Percentiles rank a stretch among this genome's conserved stretches.
phyloP scores from a whole-genome alignment of 441 rosid genomes.

The Populus hybrid region DNA sequence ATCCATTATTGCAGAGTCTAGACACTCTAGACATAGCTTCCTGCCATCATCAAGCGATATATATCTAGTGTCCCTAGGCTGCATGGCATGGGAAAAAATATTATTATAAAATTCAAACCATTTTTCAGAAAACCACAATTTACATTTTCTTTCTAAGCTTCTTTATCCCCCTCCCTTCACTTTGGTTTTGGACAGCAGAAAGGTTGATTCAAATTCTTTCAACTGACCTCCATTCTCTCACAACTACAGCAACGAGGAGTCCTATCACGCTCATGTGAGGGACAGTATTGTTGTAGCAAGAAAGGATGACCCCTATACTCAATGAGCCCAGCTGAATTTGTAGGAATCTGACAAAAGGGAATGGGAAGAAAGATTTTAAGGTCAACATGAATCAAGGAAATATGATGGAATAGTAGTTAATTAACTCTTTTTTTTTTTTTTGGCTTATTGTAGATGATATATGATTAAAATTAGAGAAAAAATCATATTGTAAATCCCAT shows the following conservation, averaged over 20 bases:
- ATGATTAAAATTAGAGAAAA: background rate
- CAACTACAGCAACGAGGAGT: constrained; percentile 97
- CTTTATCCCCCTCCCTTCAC: background rate
- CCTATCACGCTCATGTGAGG: constrained; percentile 82
- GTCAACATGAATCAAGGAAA: background rate
- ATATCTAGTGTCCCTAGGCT: constrained; percentile 66
- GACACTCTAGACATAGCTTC: constrained; percentile 87
- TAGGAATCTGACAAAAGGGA: background rate
- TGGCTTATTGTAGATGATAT: background rate
- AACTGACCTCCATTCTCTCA: constrained; percentile 95
- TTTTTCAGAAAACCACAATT: background rate
- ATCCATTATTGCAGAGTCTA: constrained; percentile 89
- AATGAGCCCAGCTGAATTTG: constrained; percentile 58
- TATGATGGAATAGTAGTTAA: background rate
- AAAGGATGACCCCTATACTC: constrained; percentile 93
- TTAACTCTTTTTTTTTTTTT: background rate
- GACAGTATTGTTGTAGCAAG: constrained; percentile 90
- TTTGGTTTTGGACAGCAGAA: background rate
- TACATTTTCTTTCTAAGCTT: background rate
- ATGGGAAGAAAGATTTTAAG: constrained; percentile 4
- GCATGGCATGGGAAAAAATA: constrained; percentile 26
- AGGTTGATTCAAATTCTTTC: background rate
- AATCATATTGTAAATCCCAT: background rate
- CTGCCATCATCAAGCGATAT: constrained; percentile 90
- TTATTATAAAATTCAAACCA: constrained; percentile 7